phyloP scores from a whole-genome alignment of 1,139 yeast genomes.

The Yamadazyma atlantica region DNA sequence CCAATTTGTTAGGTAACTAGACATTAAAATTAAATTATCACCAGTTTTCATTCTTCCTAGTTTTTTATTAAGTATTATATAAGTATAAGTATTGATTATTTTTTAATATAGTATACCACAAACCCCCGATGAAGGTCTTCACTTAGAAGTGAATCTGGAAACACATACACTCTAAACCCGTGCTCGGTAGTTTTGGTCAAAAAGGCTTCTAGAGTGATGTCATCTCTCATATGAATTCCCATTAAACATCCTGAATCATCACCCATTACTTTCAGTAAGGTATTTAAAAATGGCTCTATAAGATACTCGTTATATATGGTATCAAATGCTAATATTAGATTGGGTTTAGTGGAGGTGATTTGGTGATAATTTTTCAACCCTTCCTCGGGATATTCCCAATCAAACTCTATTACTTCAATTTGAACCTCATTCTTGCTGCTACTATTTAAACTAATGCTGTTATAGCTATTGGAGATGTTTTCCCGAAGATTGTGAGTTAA shows the following conservation, averaged over 20 bases:
- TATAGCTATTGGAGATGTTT: slow-evolving; percentile 22
- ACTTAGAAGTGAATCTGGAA: slow-evolving; percentile 28
- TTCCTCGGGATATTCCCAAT: slow-evolving; percentile 58
- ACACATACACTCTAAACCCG: slow-evolving; percentile 21
- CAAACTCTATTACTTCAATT: slow-evolving; percentile 52
- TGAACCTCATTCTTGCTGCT: slow-evolving; percentile 2
- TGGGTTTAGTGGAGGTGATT: slow-evolving; percentile 23
- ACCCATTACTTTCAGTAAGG: slow-evolving; percentile 37
- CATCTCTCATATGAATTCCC: slow-evolving; percentile 58
- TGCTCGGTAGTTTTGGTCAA: slow-evolving; percentile 25
- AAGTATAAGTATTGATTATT: not conserved
- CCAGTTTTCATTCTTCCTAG: not conserved
- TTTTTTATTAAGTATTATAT: not conserved
- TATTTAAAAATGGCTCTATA: slow-evolving; percentile 48
- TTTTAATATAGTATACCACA: slow-evolving; percentile 38
- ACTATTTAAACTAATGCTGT: not conserved
- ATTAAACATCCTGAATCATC: slow-evolving; percentile 38
- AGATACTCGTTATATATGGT: slow-evolving; percentile 68
- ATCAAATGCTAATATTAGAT: slow-evolving; percentile 63
- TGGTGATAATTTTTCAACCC: slow-evolving; percentile 26
- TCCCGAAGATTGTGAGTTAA: slow-evolving; percentile 43
- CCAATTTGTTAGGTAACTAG: slow-evolving; percentile 10
- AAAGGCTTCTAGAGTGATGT: slow-evolving; percentile 50
- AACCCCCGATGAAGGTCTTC: slow-evolving; percentile 39
- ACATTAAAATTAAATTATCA: too few species aligned